These are phyloP conservation scores for Rhizophora apiculata DNA, from an alignment of 345 rosid species.

Conservation along the genomic window DNA sequence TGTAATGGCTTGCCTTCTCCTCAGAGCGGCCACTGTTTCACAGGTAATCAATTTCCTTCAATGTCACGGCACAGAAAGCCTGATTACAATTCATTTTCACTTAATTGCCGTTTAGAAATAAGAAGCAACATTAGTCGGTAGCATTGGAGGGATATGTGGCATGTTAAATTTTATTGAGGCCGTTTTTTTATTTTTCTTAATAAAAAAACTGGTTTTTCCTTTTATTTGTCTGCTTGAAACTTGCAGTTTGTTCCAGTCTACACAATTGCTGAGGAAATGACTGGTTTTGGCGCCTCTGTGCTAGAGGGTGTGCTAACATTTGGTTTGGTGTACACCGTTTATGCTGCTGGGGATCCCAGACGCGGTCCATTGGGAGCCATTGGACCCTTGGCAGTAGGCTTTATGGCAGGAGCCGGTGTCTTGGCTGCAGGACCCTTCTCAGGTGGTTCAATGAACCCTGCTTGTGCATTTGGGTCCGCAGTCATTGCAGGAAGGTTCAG, in stretches of 20 bases:
- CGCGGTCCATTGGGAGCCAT: slow-evolving; percentile 36
- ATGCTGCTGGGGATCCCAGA: slow-evolving; percentile 54
- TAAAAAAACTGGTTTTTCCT: too few relatives aligned
- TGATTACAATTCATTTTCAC: too few relatives aligned
- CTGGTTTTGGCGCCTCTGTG: slow-evolving; percentile 89
- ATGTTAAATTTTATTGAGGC: too few relatives aligned
- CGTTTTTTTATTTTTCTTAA: too few relatives aligned
- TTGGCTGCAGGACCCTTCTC: slow-evolving; percentile 81
- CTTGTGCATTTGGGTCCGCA: slow-evolving; percentile 77
- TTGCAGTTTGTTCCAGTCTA: slow-evolving; percentile 59
- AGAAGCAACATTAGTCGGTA: too few relatives aligned
- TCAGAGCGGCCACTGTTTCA: slow-evolving; percentile 51
- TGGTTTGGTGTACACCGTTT: slow-evolving; percentile 66
- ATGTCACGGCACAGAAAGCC: too few relatives aligned
- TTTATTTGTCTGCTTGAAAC: too few relatives aligned
- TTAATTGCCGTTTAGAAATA: too few relatives aligned
- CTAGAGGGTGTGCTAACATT: slow-evolving; percentile 75
- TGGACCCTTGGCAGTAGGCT: slow-evolving; percentile 62
- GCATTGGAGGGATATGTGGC: too few relatives aligned
- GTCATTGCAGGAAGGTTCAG: slow-evolving; percentile 61
- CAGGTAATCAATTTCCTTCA: slow-evolving; percentile 35
- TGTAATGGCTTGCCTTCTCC: slow-evolving; percentile 70
- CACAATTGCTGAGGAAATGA: slow-evolving; percentile 70
- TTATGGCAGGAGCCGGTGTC: slow-evolving; percentile 71
- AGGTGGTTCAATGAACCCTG: slow-evolving; percentile 93